A percentile compares a stretch with the other conserved stretches of the same genome.
Conservation (phyloP, 805 yeast genomes). For the Candida vaughaniae region DNA sequence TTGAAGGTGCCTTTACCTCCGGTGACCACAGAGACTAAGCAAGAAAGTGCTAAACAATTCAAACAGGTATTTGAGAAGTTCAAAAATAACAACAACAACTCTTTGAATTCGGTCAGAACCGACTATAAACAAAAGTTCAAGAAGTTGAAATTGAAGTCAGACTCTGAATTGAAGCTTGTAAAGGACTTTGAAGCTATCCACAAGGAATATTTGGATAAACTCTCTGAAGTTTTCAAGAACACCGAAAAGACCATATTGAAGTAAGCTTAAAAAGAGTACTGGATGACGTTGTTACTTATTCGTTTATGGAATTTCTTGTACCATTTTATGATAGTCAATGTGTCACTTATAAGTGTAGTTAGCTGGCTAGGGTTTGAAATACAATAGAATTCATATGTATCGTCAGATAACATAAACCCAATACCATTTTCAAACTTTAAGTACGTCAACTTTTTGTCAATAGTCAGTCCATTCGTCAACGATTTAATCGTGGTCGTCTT, state of each 20-base stretch:
- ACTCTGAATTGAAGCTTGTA: conserved; percentile 53
- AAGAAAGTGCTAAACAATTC: conserved; percentile 54
- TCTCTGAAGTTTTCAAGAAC: conserved; percentile 54
- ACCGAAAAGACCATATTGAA: conserved; percentile 51
- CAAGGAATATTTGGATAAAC: conserved; percentile 59
- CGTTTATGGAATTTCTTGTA: conserved; percentile 68
- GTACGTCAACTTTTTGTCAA: conserved; percentile 46
- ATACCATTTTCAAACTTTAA: conserved; percentile 25
- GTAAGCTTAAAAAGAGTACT: conserved; percentile 16
- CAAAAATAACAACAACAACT: conserved; percentile 51
- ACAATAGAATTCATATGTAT: conserved; percentile 36
- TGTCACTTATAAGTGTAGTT: conserved; percentile 57
- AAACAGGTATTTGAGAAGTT: conserved; percentile 66
- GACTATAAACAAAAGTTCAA: conserved; percentile 58
- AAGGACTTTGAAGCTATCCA: conserved; percentile 67
- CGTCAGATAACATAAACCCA: conserved; percentile 39
- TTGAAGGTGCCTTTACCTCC: conserved; percentile 75
- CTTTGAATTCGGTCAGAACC: conserved; percentile 44
- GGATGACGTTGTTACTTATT: conserved; percentile 59
- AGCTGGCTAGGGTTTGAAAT: conserved; percentile 50
- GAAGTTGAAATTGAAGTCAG: conserved; percentile 49
- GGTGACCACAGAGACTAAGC: conserved; percentile 64
- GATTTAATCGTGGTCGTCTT: conserved; percentile 16
- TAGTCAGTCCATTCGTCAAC: conserved; percentile 16
- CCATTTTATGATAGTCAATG: conserved; percentile 71